Conservation (phyloP, 1,284 basidiomycete species). For the Singerocomus inundabilis region DNA sequence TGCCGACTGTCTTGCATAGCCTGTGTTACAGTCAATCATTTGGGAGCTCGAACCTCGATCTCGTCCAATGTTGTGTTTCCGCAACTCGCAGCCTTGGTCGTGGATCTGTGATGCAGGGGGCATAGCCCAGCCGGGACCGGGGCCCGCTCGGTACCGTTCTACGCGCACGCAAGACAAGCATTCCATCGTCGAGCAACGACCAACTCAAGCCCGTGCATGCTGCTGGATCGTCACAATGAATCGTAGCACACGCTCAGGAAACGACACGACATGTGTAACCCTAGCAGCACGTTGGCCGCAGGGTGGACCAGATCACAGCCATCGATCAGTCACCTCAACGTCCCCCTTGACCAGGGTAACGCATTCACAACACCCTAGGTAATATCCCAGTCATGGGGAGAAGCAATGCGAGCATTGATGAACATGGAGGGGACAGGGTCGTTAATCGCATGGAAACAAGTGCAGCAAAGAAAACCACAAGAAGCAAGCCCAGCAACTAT, state of each 20-base stretch:
- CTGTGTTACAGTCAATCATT: neutral
- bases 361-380: neutral
- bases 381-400: neutral
- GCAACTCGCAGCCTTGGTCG: neutral
- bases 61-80: neutral
- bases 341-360: constrained; percentile 10
- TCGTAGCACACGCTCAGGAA: neutral
- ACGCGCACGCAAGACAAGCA: neutral
- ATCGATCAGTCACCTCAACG: constrained; percentile 9
- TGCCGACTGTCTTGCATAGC: constrained; percentile 4
- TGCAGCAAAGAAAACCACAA: constrained; percentile 1
- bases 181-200: neutral
- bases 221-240: neutral
- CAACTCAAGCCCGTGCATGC: neutral
- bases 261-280: neutral
- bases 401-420: constrained; percentile 10
- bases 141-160: no score
- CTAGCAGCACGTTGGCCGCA: constrained; percentile 4
- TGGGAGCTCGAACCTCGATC: constrained; percentile 9
- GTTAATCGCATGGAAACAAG: constrained; percentile 5
- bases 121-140: no score
- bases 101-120: neutral
- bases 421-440: constrained; percentile 1
- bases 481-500: constrained; percentile 6
- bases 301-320: neutral